Evolutionary conservation across 2,329 filamentous ascomycete genomes (phyloP).

Genomic region (Xylariomycetidae sp.): DNA sequence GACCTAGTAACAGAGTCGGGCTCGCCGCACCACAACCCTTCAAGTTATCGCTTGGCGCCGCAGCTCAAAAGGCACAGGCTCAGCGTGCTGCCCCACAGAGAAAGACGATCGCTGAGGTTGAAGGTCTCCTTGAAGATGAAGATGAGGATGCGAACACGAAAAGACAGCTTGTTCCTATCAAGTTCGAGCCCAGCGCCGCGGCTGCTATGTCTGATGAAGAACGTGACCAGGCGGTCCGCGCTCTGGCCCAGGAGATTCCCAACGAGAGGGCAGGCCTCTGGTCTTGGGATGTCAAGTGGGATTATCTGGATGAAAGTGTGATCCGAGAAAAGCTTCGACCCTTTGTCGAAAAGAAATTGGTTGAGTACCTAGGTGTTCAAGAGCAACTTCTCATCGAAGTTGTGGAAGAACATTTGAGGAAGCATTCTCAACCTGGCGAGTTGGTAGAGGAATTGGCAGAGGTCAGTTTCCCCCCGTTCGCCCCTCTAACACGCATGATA

Average conservation of each 20-base stretch:
- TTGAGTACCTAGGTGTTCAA: constrained; percentile 93
- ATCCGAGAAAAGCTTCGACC: constrained; percentile 83
- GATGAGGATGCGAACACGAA: constrained; percentile 71
- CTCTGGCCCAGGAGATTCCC: constrained; percentile 86
- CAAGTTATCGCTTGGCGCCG: constrained; percentile 88
- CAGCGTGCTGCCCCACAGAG: constrained; percentile 54
- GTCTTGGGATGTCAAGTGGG: constrained; percentile 92
- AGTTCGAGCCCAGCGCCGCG: constrained; percentile 67
- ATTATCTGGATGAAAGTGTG: constrained; percentile 76
- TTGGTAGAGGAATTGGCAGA: constrained; percentile 81
- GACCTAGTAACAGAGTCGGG: constrained; percentile 30
- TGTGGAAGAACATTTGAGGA: constrained; percentile 80
- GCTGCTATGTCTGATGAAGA: constrained; percentile 81
- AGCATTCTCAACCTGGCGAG: constrained; percentile 69
- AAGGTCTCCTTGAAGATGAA: constrained; percentile 91
- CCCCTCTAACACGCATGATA: constrained; percentile 1
- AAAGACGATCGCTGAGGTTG: constrained; percentile 87
- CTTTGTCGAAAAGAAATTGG: constrained; percentile 97
- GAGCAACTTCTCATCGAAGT: constrained; percentile 94
- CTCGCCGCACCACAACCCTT: constrained; percentile 67
- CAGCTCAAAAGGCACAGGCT: constrained; percentile 67
- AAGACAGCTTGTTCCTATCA: constrained; percentile 75
- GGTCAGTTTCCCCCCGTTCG: constrained; percentile 45
- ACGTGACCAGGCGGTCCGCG: constrained; percentile 71
- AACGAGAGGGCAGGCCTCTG: constrained; percentile 81